Evolutionary conservation across 2,329 filamentous ascomycete genomes (phyloP), one percentile per base, ranked within the genome.

Genomic region (Alternaria arborescens): DNA sequence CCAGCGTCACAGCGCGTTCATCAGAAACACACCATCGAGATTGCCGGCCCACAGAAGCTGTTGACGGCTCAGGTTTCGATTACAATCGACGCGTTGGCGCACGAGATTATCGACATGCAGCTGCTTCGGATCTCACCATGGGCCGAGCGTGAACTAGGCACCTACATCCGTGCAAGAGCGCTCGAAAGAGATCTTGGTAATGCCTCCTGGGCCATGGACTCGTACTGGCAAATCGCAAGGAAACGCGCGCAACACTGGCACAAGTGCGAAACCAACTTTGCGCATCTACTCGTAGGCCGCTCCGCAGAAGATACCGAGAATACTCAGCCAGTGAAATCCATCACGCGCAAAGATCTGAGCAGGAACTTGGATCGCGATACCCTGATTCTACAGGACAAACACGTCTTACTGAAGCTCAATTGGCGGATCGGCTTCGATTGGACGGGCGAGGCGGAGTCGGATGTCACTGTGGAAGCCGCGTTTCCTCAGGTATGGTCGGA

Each of bases 371-470:
- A 77, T 64, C 67, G 73, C 18, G 28, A 74, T 14, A 55, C 66
- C 3, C 67, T 68, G 53, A 70, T 52, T 64, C 67, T 79, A 55
- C 77, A 50, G 73, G 75, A 79, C 1, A 71, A 74, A 1, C 61
- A 78, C 10, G 80, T 84, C 2, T 74, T 81, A 11, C 56, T 88
- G 5, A 83, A 86, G 26, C 78, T 92, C 1, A 81, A 83, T 58
- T 92, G 90, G 90, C 80, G 77, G 47, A 87, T 91, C 43, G 77
- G 78, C 2, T 91, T 92, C 69, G 89, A 92, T 74, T 92, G 89
- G 89, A 89, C 89, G 0, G 90, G 90, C 6, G 90, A 92, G 71
- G 89, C 88, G 5, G 84, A 85, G 69, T 91, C 85, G 66, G 80
- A 81, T 44, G 77, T 91, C 16, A 79, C 78, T 5, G 80, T 89